These are phyloP conservation scores for Cicer chorassanicum DNA, from an alignment of 306 rosid genomes.

Conservation along the genomic window DNA sequence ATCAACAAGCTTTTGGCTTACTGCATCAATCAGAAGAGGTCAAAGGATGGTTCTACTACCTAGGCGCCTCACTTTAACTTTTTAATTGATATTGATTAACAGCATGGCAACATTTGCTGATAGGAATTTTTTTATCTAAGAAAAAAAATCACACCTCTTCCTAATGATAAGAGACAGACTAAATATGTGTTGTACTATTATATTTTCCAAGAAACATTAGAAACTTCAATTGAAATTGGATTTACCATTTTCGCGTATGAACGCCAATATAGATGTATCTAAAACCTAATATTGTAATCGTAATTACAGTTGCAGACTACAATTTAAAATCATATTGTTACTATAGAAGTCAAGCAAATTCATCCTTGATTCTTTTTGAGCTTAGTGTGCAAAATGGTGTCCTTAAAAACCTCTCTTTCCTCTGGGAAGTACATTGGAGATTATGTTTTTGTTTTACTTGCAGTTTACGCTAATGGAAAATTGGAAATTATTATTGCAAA, in stretches of 20 bases:
- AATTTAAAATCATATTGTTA: not conserved
- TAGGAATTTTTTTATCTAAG: not conserved
- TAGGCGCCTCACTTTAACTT: not conserved
- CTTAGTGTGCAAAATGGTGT: not conserved
- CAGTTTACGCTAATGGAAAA: not conserved
- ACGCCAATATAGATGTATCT: not conserved
- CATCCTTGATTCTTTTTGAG: not conserved
- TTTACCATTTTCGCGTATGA: not conserved
- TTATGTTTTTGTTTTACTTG: not conserved
- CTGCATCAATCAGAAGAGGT: not conserved
- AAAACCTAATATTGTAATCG: not conserved
- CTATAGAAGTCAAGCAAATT: not conserved
- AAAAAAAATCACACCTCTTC: not conserved
- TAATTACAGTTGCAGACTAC: not conserved
- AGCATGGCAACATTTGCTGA: conserved; percentile 29
- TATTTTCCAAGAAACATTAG: not conserved
- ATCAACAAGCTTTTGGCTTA: not conserved
- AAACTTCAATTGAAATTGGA: conserved; percentile 1
- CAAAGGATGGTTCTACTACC: conserved; percentile 14
- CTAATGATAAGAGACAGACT: not conserved
- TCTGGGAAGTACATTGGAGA: not conserved
- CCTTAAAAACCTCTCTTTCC: not conserved
- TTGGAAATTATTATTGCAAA: not conserved
- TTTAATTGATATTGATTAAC: conserved; percentile 6
- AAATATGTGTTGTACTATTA: conserved; percentile 22